Conservation (phyloP, 495 filamentous ascomycete genomes). For the Penicillium chermesinum region DNA sequence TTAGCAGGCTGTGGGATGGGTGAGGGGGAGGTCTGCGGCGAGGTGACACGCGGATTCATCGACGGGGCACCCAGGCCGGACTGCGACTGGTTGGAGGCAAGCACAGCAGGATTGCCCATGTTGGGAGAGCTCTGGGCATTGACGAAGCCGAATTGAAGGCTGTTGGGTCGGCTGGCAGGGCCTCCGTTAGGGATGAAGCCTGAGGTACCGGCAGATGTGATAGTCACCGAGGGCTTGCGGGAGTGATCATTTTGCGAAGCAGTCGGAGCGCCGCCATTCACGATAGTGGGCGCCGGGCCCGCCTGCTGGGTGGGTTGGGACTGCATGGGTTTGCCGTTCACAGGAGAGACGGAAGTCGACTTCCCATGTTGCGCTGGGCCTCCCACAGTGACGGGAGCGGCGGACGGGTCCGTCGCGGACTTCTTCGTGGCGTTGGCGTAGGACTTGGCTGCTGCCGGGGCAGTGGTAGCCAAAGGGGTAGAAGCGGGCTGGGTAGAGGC, state of each 20-base stretch:
- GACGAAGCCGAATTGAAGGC: constrained; percentile 73
- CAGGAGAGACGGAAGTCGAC: constrained; percentile 64
- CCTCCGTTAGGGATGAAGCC: constrained; percentile 73
- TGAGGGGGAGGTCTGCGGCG: constrained; percentile 73
- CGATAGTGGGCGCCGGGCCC: constrained; percentile 60
- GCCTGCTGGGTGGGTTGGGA: constrained; percentile 23
- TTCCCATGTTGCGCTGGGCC: constrained; percentile 80
- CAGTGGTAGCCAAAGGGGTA: constrained; percentile 53
- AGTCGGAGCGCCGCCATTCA: constrained; percentile 59
- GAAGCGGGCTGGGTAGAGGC: constrained; percentile 41
- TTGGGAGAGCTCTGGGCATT: constrained; percentile 63
- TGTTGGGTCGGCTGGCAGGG: constrained; percentile 54
- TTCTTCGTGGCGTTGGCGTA: constrained; percentile 78
- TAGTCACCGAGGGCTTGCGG: constrained; percentile 81
- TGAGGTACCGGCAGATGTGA: constrained; percentile 70
- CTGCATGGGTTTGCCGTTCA: constrained; percentile 78
- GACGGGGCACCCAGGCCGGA: constrained; percentile 57
- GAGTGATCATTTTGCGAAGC: constrained; percentile 63
- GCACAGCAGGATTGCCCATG: constrained; percentile 43
- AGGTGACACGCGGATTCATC: constrained; percentile 59
- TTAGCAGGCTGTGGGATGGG: constrained; percentile 83
- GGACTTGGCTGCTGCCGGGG: constrained; percentile 48
- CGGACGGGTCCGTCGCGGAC: constrained; percentile 66
- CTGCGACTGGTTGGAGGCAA: constrained; percentile 44
- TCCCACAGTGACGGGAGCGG: constrained; percentile 61